phyloP scores from a whole-genome alignment of 139 green algal species.

The Desmodesmus armatus region DNA sequence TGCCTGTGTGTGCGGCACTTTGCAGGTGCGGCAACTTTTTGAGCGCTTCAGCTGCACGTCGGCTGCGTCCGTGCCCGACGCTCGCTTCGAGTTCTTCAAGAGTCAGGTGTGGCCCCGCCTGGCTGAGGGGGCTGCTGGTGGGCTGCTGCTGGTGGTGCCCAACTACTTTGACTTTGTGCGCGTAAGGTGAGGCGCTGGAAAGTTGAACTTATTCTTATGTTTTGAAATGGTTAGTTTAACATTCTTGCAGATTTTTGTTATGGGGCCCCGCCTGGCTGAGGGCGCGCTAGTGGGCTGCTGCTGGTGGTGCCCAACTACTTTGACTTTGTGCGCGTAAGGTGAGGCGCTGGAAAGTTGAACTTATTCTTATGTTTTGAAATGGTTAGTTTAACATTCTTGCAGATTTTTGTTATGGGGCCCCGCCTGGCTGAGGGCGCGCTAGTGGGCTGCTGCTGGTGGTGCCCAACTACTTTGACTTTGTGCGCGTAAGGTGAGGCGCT shows the following conservation, averaged over 20 bases:
- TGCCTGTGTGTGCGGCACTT: neutral
- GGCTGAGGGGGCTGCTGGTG: conserved; percentile 53
- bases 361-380: neutral
- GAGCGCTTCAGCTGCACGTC: conserved; percentile 74
- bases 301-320: conserved; percentile 95
- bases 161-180: conserved; percentile 98
- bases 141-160: conserved; percentile 85
- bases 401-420: too few species aligned
- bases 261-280: conserved; percentile 83
- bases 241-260: too few species aligned
- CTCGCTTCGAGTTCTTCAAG: conserved; percentile 90
- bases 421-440: neutral
- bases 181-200: conserved; percentile 2
- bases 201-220: neutral
- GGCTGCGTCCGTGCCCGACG: conserved; percentile 66
- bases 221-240: neutral
- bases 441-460: conserved; percentile 83
- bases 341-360: neutral
- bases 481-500: too few species aligned
- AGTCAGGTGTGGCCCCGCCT: conserved; percentile 82
- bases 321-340: conserved; percentile 81
- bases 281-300: conserved; percentile 50
- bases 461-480: conserved; percentile 96
- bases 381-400: too few species aligned
- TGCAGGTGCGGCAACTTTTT: conserved; percentile 87